A percentile compares a stretch with the other conserved stretches of the same genome.
phyloP scores from a whole-genome alignment of 306 rosid species.

The Cucurbita pepo region DNA sequence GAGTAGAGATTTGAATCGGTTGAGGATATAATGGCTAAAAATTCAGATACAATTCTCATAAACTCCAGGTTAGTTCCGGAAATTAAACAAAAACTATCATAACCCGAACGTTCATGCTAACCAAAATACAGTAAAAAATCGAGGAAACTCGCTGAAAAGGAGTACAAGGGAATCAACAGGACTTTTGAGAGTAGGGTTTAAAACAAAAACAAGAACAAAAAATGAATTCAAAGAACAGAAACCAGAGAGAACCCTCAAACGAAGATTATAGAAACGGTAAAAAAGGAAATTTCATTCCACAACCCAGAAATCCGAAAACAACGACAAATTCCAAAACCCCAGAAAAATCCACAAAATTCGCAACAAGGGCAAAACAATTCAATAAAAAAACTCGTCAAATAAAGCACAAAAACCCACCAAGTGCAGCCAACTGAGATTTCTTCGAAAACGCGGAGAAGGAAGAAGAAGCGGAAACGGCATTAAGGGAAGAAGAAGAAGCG shows the following conservation, averaged over 20 bases:
- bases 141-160: neutral
- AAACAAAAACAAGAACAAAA: neutral
- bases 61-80: neutral
- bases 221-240: neutral
- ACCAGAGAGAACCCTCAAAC: neutral
- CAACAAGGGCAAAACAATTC: neutral
- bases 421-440: constrained; percentile 40
- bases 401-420: constrained; percentile 24
- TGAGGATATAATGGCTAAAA: neutral
- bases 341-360: neutral
- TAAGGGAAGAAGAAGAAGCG: neutral
- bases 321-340: neutral
- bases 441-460: constrained; percentile 32
- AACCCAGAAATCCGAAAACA: neutral
- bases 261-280: neutral
- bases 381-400: neutral
- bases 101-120: neutral
- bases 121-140: neutral
- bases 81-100: neutral
- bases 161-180: neutral
- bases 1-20: neutral
- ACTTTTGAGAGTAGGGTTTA: constrained; percentile 1
- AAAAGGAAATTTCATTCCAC: neutral
- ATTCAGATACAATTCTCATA: neutral
- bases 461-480: constrained; percentile 22